Evolutionary conservation across 495 filamentous ascomycete species (phyloP), one percentile per base, ranked within the genome.

Genomic region (Paragyromitra xinjiangensis): DNA sequence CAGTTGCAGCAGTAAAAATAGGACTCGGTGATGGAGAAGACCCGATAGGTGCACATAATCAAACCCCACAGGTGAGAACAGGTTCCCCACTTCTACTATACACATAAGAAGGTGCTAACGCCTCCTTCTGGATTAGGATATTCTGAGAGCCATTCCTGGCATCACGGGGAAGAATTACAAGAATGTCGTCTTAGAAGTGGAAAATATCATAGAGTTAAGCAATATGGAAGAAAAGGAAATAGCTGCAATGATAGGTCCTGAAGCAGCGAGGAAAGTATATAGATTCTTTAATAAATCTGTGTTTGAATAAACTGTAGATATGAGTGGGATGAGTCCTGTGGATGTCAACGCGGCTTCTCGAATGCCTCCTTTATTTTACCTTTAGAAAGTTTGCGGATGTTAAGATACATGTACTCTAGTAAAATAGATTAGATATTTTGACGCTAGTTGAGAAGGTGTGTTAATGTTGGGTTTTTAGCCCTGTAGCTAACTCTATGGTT

Each of bases 211-310:
- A 45, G 94, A 95, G 75, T 86, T 98, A 76, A 94, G 93, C 19
- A 99, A 98, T 85, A 92, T 97, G 89, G 87, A 86, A 51, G 87
- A 91, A 63, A 89, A 89, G 37, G 92, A 95, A 73, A 82, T 99
- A 63, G 85, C 89, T 65, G 85, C 86, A 29, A 71, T 95, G 69
- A 89, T 99, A 14, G 95, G 95, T 2, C 91, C 85, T 74, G 94
- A 97, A 84, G 90, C 91, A 2, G 95, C 89, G 29, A 89, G 89
- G 80, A 89, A 92, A 86, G 92, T 98, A 50, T 85, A 89, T 55
- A 87, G 87, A 24, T 99, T 98, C 80, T 98, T 99, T 79, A 91
- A 91, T 77, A 89, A 90, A 82, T 96, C 91, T 85, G 87, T 98
- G 8, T 90, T 89, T 84, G 74, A 65, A 64, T 77, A 24, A 73